A percentile compares a stretch with the other conserved stretches of the same genome.
These are phyloP conservation scores for Aspergillus avenaceus DNA, from an alignment of 495 filamentous ascomycete species.

Conservation along the genomic window DNA sequence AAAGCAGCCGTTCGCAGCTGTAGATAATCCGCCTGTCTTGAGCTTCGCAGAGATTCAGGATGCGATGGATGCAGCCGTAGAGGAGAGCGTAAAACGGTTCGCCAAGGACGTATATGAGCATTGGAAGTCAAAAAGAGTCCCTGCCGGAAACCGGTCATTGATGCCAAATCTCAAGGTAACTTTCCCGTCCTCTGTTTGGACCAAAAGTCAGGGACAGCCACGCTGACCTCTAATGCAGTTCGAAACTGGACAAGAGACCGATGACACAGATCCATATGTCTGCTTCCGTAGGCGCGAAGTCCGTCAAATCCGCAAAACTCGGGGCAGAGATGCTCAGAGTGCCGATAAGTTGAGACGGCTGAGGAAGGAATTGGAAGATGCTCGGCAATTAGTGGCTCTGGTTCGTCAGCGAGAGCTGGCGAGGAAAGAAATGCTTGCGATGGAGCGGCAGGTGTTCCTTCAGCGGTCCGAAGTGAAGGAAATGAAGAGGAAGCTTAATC, in stretches of 20 bases:
- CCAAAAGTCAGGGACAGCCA: not conserved
- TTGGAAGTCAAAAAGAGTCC: conserved; percentile 72
- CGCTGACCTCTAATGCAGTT: conserved; percentile 52
- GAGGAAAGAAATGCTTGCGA: conserved; percentile 69
- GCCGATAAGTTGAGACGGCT: conserved; percentile 91
- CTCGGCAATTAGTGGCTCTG: conserved; percentile 70
- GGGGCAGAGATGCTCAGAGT: conserved; percentile 87
- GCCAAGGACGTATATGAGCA: conserved; percentile 86
- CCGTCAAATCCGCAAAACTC: conserved; percentile 89
- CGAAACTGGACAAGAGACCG: conserved; percentile 86
- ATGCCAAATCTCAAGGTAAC: conserved; percentile 70
- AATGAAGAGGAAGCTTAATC: conserved; percentile 78
- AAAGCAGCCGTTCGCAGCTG: conserved; percentile 80
- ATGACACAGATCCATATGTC: conserved; percentile 95
- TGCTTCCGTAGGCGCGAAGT: conserved; percentile 97
- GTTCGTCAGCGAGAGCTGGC: conserved; percentile 74
- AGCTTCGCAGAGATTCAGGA: conserved; percentile 75
- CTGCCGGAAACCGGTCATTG: conserved; percentile 61
- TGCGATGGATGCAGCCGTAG: conserved; percentile 68
- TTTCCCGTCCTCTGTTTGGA: not conserved
- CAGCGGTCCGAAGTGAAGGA: conserved; percentile 76
- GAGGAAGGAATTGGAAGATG: conserved; percentile 87
- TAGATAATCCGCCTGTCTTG: conserved; percentile 79
- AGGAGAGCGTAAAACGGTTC: conserved; percentile 61
- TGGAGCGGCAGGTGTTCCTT: conserved; percentile 74